Percentiles rank a stretch among this genome's conserved stretches.
phyloP scores from a whole-genome alignment of 1,139 yeast species.

The Wickerhamomyces sp. region DNA sequence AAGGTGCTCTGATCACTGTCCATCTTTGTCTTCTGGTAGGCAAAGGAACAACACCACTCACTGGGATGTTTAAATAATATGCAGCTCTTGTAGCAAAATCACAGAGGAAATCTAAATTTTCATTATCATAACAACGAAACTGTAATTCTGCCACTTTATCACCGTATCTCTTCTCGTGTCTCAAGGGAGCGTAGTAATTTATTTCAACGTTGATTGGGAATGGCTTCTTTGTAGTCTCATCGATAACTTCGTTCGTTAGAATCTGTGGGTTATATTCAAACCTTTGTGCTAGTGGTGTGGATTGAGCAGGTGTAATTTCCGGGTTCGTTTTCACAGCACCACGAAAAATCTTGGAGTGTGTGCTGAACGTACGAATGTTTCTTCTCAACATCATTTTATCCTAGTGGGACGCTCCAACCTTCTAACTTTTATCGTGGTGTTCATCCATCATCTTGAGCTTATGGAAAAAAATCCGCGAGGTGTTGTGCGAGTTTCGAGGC shows the following conservation, averaged over 20 bases:
- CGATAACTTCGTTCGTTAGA: conserved; percentile 19
- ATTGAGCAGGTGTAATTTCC: conserved; percentile 5
- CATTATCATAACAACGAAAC: conserved; percentile 67
- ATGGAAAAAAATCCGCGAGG: no score
- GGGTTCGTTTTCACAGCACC: conserved; percentile 11
- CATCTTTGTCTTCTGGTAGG: conserved; percentile 78
- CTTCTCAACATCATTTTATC: conserved; percentile 2
- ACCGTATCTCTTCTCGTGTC: conserved; percentile 62
- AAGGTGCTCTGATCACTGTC: conserved; percentile 92
- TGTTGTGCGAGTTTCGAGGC: no score
- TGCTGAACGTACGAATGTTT: conserved; percentile 5
- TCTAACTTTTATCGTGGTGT: no score
- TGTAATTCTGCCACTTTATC: conserved; percentile 67
- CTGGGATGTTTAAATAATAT: conserved; percentile 82
- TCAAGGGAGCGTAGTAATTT: conserved; percentile 76
- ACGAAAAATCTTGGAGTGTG: conserved; percentile 10
- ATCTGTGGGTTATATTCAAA: conserved; percentile 23
- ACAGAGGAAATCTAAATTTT: conserved; percentile 66
- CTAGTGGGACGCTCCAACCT: no score
- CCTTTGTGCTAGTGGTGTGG: conserved; percentile 3
- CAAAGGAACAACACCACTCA: conserved; percentile 61
- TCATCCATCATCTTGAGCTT: no score
- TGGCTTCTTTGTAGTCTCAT: conserved; percentile 38
- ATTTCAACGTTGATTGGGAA: conserved; percentile 81
- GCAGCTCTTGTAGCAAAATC: conserved; percentile 92